A percentile compares a stretch with the other conserved stretches of the same genome.
These are phyloP conservation scores for Lactarius trivialis DNA, from an alignment of 768 basidiomycete species.

Conservation along the genomic window DNA sequence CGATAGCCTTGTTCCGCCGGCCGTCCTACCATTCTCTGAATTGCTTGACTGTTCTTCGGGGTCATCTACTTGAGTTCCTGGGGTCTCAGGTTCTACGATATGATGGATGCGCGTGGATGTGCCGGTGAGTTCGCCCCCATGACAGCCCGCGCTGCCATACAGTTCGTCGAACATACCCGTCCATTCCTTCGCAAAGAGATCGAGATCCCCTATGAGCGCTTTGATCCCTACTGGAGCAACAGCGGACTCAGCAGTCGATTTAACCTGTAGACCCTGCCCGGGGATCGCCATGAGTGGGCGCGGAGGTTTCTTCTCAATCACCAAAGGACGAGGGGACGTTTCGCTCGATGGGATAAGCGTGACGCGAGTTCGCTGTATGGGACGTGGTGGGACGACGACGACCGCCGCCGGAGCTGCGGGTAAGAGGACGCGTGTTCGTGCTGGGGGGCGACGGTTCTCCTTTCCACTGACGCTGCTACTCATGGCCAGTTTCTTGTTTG, in stretches of 20 bases:
- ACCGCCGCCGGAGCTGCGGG: background rate
- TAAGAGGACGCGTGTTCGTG: background rate
- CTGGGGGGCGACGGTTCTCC: conserved; percentile 6
- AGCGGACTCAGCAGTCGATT: background rate
- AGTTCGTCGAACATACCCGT: conserved; percentile 15
- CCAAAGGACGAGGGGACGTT: background rate
- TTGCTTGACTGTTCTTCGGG: background rate
- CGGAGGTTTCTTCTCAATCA: background rate
- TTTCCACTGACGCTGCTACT: background rate
- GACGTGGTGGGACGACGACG: background rate
- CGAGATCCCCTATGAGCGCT: conserved; percentile 12
- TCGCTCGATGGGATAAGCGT: background rate
- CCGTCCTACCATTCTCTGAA: background rate
- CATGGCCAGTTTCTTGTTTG: background rate
- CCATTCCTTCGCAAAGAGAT: conserved; percentile 16
- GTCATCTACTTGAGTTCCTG: background rate
- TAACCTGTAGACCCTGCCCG: background rate
- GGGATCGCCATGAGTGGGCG: background rate
- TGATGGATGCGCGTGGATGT: background rate
- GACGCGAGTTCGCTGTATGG: background rate
- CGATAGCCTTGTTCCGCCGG: background rate
- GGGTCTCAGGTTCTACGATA: background rate
- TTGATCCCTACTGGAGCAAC: conserved; percentile 5
- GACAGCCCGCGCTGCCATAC: background rate
- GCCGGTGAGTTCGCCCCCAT: background rate